These are phyloP conservation scores for Mortierella sp. DNA, from an alignment of 371 early-diverging fungal genomes.

Conservation along the genomic window DNA sequence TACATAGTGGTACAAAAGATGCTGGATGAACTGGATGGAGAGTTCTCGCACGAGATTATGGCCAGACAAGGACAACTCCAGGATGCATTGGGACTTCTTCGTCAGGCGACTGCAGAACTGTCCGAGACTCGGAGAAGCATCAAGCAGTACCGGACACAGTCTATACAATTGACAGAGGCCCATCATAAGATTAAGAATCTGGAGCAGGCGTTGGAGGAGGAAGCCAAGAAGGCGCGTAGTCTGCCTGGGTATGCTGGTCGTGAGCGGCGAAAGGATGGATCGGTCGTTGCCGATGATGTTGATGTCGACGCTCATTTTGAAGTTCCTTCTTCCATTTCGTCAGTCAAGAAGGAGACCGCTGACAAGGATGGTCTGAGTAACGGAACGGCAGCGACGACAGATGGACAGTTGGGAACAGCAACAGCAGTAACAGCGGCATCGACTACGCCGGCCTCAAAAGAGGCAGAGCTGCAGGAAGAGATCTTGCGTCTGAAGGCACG, in stretches of 20 bases:
- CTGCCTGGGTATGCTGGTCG: constrained; percentile 42
- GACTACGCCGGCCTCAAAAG: neutral
- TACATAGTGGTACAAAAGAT: constrained; percentile 75
- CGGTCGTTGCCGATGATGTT: neutral
- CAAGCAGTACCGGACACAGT: constrained; percentile 66
- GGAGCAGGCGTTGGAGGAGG: constrained; percentile 63
- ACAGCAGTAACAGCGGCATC: neutral
- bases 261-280: constrained; percentile 20
- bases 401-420: neutral
- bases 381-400: neutral
- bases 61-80: constrained; percentile 73
- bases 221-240: constrained; percentile 23
- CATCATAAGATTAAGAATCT: constrained; percentile 66
- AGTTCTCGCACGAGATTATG: constrained; percentile 73
- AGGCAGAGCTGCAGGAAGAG: constrained; percentile 45
- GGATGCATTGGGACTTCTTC: constrained; percentile 72
- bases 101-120: constrained; percentile 74
- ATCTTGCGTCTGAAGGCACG: constrained; percentile 61
- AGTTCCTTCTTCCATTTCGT: neutral
- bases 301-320: constrained; percentile 3
- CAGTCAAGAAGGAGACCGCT: constrained; percentile 4
- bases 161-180: constrained; percentile 69
- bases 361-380: constrained; percentile 8
- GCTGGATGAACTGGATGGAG: constrained; percentile 78
- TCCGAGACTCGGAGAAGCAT: constrained; percentile 75